Evolutionary conservation across 2,329 filamentous ascomycete species (phyloP).

Genomic region (Fusarium papillatum): DNA sequence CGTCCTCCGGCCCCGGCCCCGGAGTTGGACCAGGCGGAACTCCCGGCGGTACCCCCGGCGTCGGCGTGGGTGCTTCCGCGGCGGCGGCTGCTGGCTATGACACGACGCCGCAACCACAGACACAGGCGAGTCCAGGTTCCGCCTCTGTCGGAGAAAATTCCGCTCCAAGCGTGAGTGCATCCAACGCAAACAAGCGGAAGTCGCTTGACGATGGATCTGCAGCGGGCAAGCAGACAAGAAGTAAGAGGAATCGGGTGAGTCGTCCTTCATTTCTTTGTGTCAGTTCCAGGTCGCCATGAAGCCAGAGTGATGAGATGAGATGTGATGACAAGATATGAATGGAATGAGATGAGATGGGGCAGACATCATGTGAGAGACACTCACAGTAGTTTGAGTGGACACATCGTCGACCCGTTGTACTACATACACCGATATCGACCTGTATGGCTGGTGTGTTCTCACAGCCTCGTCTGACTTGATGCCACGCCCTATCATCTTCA

Average conservation of each 20-base stretch:
- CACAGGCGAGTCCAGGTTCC: slow-evolving; percentile 54
- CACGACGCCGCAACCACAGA: slow-evolving; percentile 46
- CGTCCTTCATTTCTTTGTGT: slow-evolving; percentile 15
- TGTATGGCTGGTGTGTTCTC: slow-evolving; percentile 3
- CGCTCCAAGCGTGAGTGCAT: slow-evolving; percentile 50
- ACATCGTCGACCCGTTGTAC: slow-evolving; percentile 13
- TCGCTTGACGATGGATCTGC: slow-evolving; percentile 56
- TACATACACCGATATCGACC: slow-evolving; percentile 9
- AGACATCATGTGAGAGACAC: slow-evolving; percentile 5
- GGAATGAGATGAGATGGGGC: slow-evolving; percentile 11
- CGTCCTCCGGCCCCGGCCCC: slow-evolving; percentile 36
- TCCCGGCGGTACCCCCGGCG: slow-evolving; percentile 34
- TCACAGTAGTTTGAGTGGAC: neutral
- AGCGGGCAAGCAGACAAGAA: slow-evolving; percentile 65
- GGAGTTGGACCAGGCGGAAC: slow-evolving; percentile 34
- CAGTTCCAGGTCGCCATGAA: neutral
- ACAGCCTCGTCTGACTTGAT: neutral
- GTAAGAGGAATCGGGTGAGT: slow-evolving; percentile 71
- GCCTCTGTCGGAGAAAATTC: slow-evolving; percentile 64
- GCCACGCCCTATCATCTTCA: neutral
- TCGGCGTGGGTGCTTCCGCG: slow-evolving; percentile 40
- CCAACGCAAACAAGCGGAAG: slow-evolving; percentile 52
- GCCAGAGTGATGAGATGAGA: slow-evolving; percentile 8
- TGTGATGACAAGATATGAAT: neutral
- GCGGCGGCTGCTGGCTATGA: slow-evolving; percentile 50